These are phyloP conservation scores for Debaryomyces robertsiae DNA, from an alignment of 1,139 yeast species.

Conservation along the genomic window DNA sequence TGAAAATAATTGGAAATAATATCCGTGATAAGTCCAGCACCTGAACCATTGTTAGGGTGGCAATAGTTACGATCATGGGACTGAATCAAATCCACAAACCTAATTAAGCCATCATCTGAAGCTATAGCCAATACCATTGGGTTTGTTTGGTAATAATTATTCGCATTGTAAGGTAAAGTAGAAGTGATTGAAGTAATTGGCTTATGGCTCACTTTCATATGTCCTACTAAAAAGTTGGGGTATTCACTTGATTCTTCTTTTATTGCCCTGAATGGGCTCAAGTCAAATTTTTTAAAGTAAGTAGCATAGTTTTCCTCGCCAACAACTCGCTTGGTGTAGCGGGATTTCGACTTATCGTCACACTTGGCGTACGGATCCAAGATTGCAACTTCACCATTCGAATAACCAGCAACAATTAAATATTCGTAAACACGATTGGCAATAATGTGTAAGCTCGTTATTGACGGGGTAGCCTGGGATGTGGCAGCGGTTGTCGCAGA, in stretches of 20 bases:
- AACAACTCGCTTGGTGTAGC: slow-evolving; percentile 31
- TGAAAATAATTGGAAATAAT: slow-evolving; percentile 64
- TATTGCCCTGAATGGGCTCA: slow-evolving; percentile 29
- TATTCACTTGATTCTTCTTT: slow-evolving; percentile 11
- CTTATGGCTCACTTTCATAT: slow-evolving; percentile 60
- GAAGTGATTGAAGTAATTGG: slow-evolving; percentile 46
- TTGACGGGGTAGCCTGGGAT: slow-evolving; percentile 23
- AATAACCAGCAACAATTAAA: slow-evolving; percentile 40
- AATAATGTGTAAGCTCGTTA: slow-evolving; percentile 38
- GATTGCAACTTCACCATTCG: slow-evolving; percentile 45
- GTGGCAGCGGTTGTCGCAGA: slow-evolving; percentile 10
- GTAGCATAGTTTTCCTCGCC: slow-evolving; percentile 40
- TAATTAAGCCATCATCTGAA: slow-evolving; percentile 66
- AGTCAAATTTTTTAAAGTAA: slow-evolving; percentile 43
- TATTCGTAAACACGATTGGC: slow-evolving; percentile 34
- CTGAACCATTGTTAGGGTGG: slow-evolving; percentile 21
- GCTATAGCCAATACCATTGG: slow-evolving; percentile 61
- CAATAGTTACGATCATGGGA: slow-evolving; percentile 27
- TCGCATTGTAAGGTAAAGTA: slow-evolving; percentile 22
- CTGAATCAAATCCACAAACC: slow-evolving; percentile 53
- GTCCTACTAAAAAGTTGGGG: slow-evolving; percentile 43
- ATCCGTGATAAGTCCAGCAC: slow-evolving; percentile 53
- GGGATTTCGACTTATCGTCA: slow-evolving; percentile 13
- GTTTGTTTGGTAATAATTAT: slow-evolving; percentile 25
- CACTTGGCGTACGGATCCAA: slow-evolving; percentile 31